Evolutionary conservation across 2,329 filamentous ascomycete genomes (phyloP), one percentile per base, ranked within the genome.

Genomic region (Aspergillus sp.): DNA sequence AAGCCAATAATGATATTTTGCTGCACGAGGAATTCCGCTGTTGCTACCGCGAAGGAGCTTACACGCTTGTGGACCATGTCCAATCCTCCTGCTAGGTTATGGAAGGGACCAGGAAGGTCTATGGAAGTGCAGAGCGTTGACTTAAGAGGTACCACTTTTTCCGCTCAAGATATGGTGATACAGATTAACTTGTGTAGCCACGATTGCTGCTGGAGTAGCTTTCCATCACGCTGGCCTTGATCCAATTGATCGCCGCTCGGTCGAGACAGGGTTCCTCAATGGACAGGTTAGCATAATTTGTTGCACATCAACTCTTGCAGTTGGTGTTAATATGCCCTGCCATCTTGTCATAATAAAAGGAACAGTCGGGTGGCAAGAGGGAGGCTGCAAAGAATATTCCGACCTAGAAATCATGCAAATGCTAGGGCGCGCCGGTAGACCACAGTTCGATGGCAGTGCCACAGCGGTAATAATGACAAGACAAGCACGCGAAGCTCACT

Each of bases 361-460:
- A 21, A 96, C 91, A 0, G 83, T 87, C 3, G 81, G 82, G 0
- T 93, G 86, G 74, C 84, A 86, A 59, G 83, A 86, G 59, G 80
- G 76, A 32, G 76, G 82, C 6, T 81, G 85, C 39, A 84, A 87
- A 58, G 90, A 95, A 71, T 92, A 92, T 66, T 87, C 90, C 0
- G 91, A 95, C 70, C 80, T 96, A 5, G 91, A 96, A 66, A 84
- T 94, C 62, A 94, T 94, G 88, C 91, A 96, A 68, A 96, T 96
- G 91, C 84, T 96, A 52, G 91, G 91, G 6, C 86, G 91, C 64
- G 91, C 91, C 54, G 91, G 92, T 1, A 83, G 91, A 19, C 91
- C 92, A 5, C 92, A 96, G 69, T 96, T 93, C 63, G 92, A 94
- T 67, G 83, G 86, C 53, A 90, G 80, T 60, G 91, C 90, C 3